phyloP scores from a whole-genome alignment of 352 stramenopile species.

The Stramenopiles sp. region DNA sequence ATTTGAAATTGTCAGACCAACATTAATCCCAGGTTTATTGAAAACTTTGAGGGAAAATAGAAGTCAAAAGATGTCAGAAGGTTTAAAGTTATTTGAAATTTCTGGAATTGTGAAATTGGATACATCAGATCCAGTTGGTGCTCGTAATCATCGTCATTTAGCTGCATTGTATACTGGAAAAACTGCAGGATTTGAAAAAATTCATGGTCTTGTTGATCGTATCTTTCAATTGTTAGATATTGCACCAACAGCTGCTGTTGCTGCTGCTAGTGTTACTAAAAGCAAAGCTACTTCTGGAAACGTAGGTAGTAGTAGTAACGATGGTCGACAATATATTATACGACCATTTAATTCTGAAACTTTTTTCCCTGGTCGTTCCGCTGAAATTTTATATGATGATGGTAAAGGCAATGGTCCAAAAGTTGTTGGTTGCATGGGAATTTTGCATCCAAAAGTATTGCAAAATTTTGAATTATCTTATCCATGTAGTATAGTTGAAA shows the following conservation, averaged over 20 bases:
- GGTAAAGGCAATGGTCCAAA: conserved; percentile 37
- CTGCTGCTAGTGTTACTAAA: not conserved
- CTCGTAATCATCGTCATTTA: conserved; percentile 80
- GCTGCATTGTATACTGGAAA: conserved; percentile 86
- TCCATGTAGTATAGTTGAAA: conserved; percentile 83
- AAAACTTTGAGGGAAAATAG: conserved; percentile 99
- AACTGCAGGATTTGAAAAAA: conserved; percentile 94
- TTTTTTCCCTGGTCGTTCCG: conserved; percentile 89
- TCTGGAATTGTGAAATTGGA: conserved; percentile 91
- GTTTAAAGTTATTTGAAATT: conserved; percentile 97
- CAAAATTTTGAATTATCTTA: conserved; percentile 92
- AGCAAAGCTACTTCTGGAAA: not conserved
- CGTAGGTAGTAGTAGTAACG: conserved; percentile 18
- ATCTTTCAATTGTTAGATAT: conserved; percentile 94
- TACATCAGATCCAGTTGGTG: conserved; percentile 61
- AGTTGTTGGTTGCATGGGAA: conserved; percentile 81
- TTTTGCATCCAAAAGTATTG: conserved; percentile 92
- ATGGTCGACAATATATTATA: conserved; percentile 56
- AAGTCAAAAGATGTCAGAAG: conserved; percentile 61
- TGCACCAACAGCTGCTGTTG: conserved; percentile 29
- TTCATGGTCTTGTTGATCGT: conserved; percentile 94
- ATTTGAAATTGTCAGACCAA: conserved; percentile 96
- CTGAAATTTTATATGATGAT: conserved; percentile 66
- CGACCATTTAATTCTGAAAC: conserved; percentile 36
- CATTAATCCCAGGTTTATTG: conserved; percentile 86